A percentile compares a stretch with the other conserved stretches of the same genome.
Conservation (phyloP, 176 grass and related monocot species). For the Oryza australiensis region DNA sequence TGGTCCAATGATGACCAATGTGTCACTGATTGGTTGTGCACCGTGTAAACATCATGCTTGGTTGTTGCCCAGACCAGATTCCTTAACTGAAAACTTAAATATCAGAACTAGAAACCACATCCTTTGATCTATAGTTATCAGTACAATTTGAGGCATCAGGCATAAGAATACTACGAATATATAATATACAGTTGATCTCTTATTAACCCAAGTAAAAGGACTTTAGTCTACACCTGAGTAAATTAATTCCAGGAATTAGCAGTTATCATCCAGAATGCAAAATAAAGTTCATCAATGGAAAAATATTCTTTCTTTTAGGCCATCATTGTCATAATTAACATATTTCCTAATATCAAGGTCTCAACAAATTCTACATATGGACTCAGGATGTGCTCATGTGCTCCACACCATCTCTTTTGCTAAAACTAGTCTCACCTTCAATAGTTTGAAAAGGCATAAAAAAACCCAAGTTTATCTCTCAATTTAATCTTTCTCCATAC, state of each 20-base stretch:
- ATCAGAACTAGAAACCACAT: slow-evolving; percentile 25
- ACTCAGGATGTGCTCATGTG: background rate
- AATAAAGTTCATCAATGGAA: background rate
- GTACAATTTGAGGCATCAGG: slow-evolving; percentile 10
- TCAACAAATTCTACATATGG: background rate
- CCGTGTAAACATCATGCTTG: slow-evolving; percentile 94
- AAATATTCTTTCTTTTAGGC: background rate
- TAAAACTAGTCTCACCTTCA: background rate
- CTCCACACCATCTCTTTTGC: background rate
- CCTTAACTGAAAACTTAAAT: slow-evolving; percentile 62
- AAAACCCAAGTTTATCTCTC: background rate
- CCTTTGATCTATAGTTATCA: background rate
- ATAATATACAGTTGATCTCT: background rate
- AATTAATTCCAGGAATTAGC: slow-evolving; percentile 9
- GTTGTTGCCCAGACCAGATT: slow-evolving; percentile 91
- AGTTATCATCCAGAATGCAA: background rate
- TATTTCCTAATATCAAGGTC: background rate
- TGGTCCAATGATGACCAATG: slow-evolving; percentile 82
- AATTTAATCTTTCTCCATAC: background rate
- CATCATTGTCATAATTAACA: background rate
- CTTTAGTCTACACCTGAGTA: background rate
- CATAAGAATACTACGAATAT: background rate
- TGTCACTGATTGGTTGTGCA: slow-evolving; percentile 77
- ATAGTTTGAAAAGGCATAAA: background rate
- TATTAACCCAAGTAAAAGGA: background rate